Base-by-base conservation (phyloP, 805 yeast genomes). In the Schwanniomyces yamadae region DNA sequence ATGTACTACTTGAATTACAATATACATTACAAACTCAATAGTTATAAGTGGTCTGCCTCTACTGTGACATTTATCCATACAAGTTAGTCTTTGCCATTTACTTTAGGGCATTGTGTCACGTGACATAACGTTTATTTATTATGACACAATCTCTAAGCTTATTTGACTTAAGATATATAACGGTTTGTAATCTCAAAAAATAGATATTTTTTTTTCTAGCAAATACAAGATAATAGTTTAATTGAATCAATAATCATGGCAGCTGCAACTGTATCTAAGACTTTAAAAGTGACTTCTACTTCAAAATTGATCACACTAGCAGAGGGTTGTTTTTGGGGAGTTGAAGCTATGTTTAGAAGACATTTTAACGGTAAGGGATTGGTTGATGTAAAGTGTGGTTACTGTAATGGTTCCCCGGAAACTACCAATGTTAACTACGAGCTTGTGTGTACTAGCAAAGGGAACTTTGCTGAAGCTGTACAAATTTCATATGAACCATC, bases 241-340 rank as follows among this genome's bases (percentile, higher is more conserved):
- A n/a, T 27, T 9, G 17, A 15, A 10, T 16, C 2, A 27, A 27
- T 10, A 15, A 15, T 4, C 11, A 44, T 46, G 48, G 37, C 41
- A 13, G 32, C 35, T 21, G 14, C 44, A 17, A 40, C 50, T n/a
- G 36, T 61, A 11, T 68, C 73, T 2, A 64, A 69, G 3, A 55
- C 66, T 1, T 39, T 67, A 18, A 53, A 49, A 24, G 55, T 60
- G n/a, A 58, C 70, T 1, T 17, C 62, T 1, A 55, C 66, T 4
- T 50, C 71, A 28, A 53, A 59, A 37, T 42, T 66, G 15, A 44
- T 69, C 33, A 69, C 74, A 1, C 50, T 73, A 21, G 77, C 80
- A 4, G 80, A 77, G 0, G 82, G 81, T 3, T 85, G 95, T 53
- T 85, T 84, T 64, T 85, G 95, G 95, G 95, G 95, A 13, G 88